A percentile compares a stretch with the other conserved stretches of the same genome.
Evolutionary conservation across 495 filamentous ascomycete genomes (phyloP).

Genomic region (Aspergillus nanangensis): DNA sequence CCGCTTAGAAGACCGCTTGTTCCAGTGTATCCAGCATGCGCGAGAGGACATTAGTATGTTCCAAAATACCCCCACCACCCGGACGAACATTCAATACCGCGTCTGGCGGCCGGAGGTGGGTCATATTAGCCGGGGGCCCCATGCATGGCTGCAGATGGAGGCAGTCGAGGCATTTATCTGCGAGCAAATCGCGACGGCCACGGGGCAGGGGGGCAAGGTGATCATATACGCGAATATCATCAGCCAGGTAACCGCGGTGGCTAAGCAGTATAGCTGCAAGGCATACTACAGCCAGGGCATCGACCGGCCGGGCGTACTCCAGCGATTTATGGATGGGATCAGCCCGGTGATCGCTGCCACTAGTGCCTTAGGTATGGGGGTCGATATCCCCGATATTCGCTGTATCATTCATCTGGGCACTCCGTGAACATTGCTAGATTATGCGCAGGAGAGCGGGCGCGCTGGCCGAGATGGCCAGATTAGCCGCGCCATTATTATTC

Average conservation of each 20-base stretch:
- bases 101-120: neutral
- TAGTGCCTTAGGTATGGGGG: conserved; percentile 19
- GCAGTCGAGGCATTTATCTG: neutral
- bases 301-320: conserved; percentile 10
- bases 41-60: neutral
- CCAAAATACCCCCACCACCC: neutral
- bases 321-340: conserved; percentile 4
- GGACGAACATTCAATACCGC: neutral
- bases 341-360: conserved; percentile 11
- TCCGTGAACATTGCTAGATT: conserved; percentile 11
- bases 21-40: neutral
- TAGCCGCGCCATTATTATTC: conserved; percentile 13
- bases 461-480: conserved; percentile 12
- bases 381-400: conserved; percentile 17
- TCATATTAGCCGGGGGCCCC: neutral
- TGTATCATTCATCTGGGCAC: conserved; percentile 14
- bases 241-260: neutral
- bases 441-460: conserved; percentile 20
- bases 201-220: neutral
- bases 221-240: neutral
- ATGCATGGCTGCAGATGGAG: neutral
- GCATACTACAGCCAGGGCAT: conserved; percentile 1
- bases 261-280: neutral
- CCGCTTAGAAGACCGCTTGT: neutral
- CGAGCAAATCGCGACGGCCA: neutral